Percentiles rank a stretch among this genome's conserved stretches.
phyloP scores from a whole-genome alignment of 2,329 filamentous ascomycete species.

The Xylariaceae sp. region DNA sequence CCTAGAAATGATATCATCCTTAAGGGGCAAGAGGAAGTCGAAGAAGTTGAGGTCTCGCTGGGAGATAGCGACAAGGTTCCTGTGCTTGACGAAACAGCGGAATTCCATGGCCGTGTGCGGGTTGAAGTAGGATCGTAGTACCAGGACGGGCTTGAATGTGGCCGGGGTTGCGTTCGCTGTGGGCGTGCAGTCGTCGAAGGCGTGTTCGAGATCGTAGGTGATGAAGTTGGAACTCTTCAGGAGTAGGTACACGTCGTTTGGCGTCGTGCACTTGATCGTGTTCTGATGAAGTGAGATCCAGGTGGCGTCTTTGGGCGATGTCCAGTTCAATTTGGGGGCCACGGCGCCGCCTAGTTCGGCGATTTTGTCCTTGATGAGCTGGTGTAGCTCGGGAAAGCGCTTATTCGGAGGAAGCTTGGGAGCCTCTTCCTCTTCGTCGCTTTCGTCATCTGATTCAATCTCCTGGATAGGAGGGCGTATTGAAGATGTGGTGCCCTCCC shows the following conservation, averaged over 20 bases:
- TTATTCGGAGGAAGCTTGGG: slow-evolving; percentile 45
- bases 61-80: slow-evolving; percentile 73
- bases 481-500: slow-evolving; percentile 42
- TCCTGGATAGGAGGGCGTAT: slow-evolving; percentile 36
- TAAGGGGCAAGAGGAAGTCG: slow-evolving; percentile 65
- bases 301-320: slow-evolving; percentile 88
- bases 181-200: slow-evolving; percentile 69
- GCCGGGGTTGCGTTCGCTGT: slow-evolving; percentile 30
- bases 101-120: slow-evolving; percentile 92
- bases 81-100: slow-evolving; percentile 84
- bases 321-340: slow-evolving; percentile 95
- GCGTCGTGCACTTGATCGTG: slow-evolving; percentile 80
- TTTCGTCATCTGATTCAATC: slow-evolving; percentile 43
- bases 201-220: slow-evolving; percentile 88
- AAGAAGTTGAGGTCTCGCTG: slow-evolving; percentile 91
- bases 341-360: slow-evolving; percentile 77
- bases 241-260: slow-evolving; percentile 89
- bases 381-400: slow-evolving; percentile 67
- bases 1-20: slow-evolving; percentile 58
- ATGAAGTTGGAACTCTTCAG: slow-evolving; percentile 94
- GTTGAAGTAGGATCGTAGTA: slow-evolving; percentile 81
- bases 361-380: slow-evolving; percentile 70
- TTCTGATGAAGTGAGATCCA: slow-evolving; percentile 84
- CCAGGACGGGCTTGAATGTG: slow-evolving; percentile 68
- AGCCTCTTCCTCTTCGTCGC: slow-evolving; percentile 47